Base-by-base conservation (phyloP, 208 protist species). In the Porcisia deanei region DNA sequence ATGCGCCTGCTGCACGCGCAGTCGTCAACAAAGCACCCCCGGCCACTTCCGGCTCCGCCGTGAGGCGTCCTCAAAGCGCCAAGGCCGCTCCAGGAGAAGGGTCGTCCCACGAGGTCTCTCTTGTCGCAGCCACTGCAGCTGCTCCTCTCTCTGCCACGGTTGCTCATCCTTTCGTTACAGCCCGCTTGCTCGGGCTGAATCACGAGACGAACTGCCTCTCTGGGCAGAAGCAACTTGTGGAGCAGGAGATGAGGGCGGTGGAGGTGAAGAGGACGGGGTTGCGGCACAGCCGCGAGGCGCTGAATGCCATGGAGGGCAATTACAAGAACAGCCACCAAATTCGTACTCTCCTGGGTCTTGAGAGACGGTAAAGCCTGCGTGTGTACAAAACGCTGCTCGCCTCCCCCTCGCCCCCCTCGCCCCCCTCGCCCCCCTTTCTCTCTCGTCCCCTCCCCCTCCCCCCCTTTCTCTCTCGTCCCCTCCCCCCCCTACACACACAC, bases 281-380 rank as follows among this genome's bases (percentile, higher is more conserved):
- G 69, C 86, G 86, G 2, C 69, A 88, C 70, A 83, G 60, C 67
- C 66, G 83, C 20, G 69, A 77, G 63, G 79, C 87, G 68, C 71
- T 93, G 34, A 78, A 73, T 10, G 82, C 76, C 37, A 67, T 93
- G 61, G 80, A 70, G 52, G 22, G 61, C 0, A 91, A 93, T 79
- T 94, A 96, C 77, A 71, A 91, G 64, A 93, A 95, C 77, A 77
- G 69, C n/a, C 87, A 90, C 49, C 82, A 91, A 59, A 84, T 93
- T 55, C 76, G 79, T 34, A 77, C 77, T 52, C 71, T 90, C 10
- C 67, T 89, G 47, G 70, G 68, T 7, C 25, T 79, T 45, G 52
- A 82, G 12, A 68, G 22, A 20, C 43, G 0, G 55, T 75, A 64
- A 34, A 39, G 47, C 39, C 9, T 8, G 5, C 12, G 16, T 37